Conservation (phyloP, 2,329 filamentous ascomycete genomes). For the Fusarium sp. region DNA sequence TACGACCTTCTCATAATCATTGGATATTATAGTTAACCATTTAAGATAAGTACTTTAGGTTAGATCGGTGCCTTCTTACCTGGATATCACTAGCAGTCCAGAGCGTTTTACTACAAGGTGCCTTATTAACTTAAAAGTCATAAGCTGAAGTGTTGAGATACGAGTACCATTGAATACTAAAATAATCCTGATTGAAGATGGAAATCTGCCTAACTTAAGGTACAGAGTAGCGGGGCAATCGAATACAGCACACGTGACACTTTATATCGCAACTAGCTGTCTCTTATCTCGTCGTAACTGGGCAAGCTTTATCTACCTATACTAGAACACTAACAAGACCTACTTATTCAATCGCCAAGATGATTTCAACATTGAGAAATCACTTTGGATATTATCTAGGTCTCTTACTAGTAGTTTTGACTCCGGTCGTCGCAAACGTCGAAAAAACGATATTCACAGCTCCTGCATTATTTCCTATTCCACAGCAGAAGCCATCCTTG, state of each 20-base stretch:
- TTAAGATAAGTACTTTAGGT: too few relatives aligned
- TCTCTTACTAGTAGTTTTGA: conserved; percentile 30
- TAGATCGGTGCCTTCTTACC: too few relatives aligned
- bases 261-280: not conserved
- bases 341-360: conserved; percentile 6
- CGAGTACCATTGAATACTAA: too few relatives aligned
- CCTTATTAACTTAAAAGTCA: not conserved
- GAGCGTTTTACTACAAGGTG: not conserved
- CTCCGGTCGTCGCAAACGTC: conserved; percentile 73
- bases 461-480: conserved; percentile 69
- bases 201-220: too few relatives aligned
- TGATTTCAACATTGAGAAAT: conserved; percentile 6
- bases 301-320: not conserved
- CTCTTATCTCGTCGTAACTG: not conserved
- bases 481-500: conserved; percentile 55
- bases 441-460: conserved; percentile 93
- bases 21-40: too few relatives aligned
- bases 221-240: not conserved
- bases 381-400: conserved; percentile 10
- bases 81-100: not conserved
- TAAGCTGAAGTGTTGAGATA: not conserved
- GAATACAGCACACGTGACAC: not conserved
- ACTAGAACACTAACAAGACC: not conserved
- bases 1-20: too few relatives aligned
- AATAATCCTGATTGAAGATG: too few relatives aligned